A percentile compares a stretch with the other conserved stretches of the same genome.
Conservation (phyloP, 1,139 yeast species). For the Eremothecium coryli region DNA sequence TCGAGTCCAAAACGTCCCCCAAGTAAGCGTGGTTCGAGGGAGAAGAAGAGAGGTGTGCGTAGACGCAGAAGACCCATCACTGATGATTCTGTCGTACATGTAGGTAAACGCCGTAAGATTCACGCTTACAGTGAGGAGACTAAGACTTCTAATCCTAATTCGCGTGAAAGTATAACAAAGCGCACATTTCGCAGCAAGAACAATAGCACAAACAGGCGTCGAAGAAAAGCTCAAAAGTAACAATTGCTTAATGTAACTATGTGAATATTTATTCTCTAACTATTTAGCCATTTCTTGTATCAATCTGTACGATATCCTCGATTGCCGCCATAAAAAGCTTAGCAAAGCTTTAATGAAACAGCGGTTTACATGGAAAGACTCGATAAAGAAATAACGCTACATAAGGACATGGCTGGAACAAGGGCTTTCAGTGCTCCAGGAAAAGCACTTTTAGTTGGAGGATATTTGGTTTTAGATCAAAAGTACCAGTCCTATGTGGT, state of each 20-base stretch:
- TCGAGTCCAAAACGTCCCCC: not conserved
- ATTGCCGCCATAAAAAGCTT: no score
- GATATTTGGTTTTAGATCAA: conserved; percentile 81
- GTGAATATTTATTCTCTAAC: no score
- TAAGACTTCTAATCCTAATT: not conserved
- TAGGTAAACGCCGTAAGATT: conserved; percentile 4
- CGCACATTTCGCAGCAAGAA: no score
- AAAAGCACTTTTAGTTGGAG: conserved; percentile 89
- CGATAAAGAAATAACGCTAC: not conserved
- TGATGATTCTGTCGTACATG: conserved; percentile 3
- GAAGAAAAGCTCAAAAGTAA: no score
- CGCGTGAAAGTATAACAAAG: not conserved
- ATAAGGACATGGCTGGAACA: not conserved
- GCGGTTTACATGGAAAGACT: no score
- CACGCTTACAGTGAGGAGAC: not conserved
- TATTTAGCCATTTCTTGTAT: no score
- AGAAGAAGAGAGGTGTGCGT: conserved; percentile 7
- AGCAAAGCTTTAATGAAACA: no score
- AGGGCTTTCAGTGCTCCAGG: conserved; percentile 81
- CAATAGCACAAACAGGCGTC: no score
- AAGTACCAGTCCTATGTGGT: conserved; percentile 68
- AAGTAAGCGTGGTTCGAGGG: conserved; percentile 1
- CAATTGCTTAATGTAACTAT: no score
- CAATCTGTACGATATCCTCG: no score
- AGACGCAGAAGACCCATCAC: conserved; percentile 9